Conservation (phyloP, 805 yeast species). For the Kluyveromyces dobzhanskii region DNA sequence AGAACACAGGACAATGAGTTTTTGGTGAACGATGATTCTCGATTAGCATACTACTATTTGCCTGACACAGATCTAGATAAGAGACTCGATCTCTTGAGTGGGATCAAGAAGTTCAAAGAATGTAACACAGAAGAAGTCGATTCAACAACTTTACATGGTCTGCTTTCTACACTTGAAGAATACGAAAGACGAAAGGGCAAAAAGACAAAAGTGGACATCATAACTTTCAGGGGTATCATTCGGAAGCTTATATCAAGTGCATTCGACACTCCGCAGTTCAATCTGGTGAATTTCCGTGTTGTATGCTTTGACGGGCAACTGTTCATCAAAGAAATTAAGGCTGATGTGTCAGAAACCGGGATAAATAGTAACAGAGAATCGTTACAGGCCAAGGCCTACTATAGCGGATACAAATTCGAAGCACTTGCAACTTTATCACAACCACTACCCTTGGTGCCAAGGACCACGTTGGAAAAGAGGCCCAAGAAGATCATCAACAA, state of each 20-base stretch:
- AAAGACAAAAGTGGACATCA: conserved; percentile 50
- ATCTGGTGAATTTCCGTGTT: conserved; percentile 53
- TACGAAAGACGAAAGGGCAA: conserved; percentile 42
- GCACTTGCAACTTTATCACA: conserved; percentile 60
- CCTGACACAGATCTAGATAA: conserved; percentile 67
- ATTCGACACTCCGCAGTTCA: conserved; percentile 44
- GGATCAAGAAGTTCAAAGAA: conserved; percentile 52
- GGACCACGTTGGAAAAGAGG: conserved; percentile 63
- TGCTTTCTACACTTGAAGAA: conserved; percentile 45
- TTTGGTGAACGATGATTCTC: conserved; percentile 40
- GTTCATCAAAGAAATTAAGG: conserved; percentile 43
- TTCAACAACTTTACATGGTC: conserved; percentile 36
- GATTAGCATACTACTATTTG: conserved; percentile 66
- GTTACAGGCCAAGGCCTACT: conserved; percentile 29
- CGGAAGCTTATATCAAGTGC: conserved; percentile 48
- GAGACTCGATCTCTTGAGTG: conserved; percentile 53
- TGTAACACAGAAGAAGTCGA: conserved; percentile 35
- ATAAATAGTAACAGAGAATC: conserved; percentile 25
- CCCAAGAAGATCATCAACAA: conserved; percentile 51
- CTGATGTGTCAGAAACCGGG: conserved; percentile 34
- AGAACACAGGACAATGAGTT: conserved; percentile 49
- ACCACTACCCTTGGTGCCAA: conserved; percentile 64
- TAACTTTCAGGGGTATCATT: conserved; percentile 80
- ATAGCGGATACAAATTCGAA: conserved; percentile 82
- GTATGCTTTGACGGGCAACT: conserved; percentile 69